Conservation (phyloP, 2,329 filamentous ascomycete genomes). For the Thielaviopsis ethacetica region DNA sequence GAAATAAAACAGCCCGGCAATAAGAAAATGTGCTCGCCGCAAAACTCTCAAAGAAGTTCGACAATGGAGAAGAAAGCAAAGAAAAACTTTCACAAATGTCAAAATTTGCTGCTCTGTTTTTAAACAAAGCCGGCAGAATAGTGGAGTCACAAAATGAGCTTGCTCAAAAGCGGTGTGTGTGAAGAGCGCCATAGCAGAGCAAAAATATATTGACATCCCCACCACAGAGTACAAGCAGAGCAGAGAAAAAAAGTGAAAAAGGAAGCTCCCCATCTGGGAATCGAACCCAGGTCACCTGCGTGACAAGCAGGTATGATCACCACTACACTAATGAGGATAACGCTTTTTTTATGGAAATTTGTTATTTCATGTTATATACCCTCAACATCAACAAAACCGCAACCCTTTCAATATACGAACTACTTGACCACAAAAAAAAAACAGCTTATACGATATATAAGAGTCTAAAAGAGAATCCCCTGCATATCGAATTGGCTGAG, state of each 20-base stretch:
- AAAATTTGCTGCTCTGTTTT: conserved; percentile 1
- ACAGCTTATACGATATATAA: too few species aligned
- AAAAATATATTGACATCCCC: neutral
- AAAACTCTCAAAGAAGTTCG: neutral
- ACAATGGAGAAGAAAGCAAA: neutral
- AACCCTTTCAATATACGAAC: neutral
- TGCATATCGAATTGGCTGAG: too few species aligned
- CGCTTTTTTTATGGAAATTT: neutral
- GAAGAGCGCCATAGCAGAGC: neutral
- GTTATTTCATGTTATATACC: neutral
- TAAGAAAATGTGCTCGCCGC: neutral
- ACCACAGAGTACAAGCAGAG: neutral
- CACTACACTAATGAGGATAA: conserved; percentile 13
- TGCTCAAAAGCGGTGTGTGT: conserved; percentile 2
- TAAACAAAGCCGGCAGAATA: conserved; percentile 10
- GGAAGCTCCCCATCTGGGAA: conserved; percentile 12
- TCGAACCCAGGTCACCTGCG: conserved; percentile 13
- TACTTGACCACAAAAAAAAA: too few species aligned
- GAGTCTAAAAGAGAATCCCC: too few species aligned
- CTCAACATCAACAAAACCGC: neutral
- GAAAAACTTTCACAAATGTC: neutral
- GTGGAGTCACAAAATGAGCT: conserved; percentile 2
- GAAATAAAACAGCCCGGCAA: too few species aligned
- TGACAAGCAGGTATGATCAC: conserved; percentile 13
- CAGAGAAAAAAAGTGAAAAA: neutral